Evolutionary conservation across 148 eudicot genomes (phyloP).

Genomic region (Hydrangea macrophylla): DNA sequence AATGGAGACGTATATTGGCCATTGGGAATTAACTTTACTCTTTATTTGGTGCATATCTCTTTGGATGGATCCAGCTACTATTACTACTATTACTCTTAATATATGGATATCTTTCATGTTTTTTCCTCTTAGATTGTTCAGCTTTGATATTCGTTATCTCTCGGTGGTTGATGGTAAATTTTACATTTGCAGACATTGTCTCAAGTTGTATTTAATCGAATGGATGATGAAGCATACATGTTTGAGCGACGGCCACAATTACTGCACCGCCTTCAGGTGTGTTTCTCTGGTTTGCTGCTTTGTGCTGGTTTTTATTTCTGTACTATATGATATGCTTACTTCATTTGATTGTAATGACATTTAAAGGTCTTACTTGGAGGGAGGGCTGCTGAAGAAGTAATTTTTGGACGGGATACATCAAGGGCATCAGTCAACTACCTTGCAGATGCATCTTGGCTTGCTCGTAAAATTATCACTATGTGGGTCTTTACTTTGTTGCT

Average conservation of each 20-base stretch:
- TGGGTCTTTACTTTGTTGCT: slow-evolving; percentile 27
- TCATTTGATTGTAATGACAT: background rate
- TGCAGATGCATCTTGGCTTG: slow-evolving; percentile 98
- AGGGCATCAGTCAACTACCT: slow-evolving; percentile 84
- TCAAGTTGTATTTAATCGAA: slow-evolving; percentile 77
- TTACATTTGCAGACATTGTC: slow-evolving; percentile 62
- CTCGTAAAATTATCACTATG: slow-evolving; percentile 86
- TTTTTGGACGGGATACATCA: slow-evolving; percentile 83
- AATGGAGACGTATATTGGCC: background rate
- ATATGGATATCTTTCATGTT: background rate
- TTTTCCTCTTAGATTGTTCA: background rate
- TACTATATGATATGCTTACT: background rate
- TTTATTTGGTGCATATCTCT: background rate
- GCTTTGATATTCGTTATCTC: background rate
- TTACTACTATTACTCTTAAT: background rate
- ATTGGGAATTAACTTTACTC: background rate
- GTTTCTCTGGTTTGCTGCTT: slow-evolving; percentile 12
- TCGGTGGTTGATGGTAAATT: background rate
- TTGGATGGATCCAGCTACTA: background rate
- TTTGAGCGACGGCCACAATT: slow-evolving; percentile 82
- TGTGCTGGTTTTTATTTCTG: background rate
- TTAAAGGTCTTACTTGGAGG: slow-evolving; percentile 86
- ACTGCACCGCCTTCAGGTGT: slow-evolving; percentile 93
- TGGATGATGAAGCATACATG: slow-evolving; percentile 76
- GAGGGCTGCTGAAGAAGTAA: slow-evolving; percentile 94